These are phyloP conservation scores for Hypoxylon trugodes DNA, from an alignment of 495 filamentous ascomycete genomes.

Conservation along the genomic window DNA sequence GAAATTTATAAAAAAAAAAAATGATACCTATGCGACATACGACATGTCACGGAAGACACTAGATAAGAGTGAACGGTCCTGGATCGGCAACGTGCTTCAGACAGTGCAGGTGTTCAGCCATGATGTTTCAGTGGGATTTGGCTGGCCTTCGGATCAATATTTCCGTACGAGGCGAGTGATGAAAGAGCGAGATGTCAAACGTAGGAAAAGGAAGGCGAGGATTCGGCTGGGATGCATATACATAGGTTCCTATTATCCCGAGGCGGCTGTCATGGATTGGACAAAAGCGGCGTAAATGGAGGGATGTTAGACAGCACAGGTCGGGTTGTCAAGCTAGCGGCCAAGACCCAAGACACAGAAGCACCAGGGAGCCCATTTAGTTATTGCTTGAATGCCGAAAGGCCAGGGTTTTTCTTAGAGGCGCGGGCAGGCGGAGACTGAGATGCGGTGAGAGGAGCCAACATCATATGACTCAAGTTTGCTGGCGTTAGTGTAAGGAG, in stretches of 20 bases:
- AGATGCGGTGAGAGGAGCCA: conserved; percentile 35
- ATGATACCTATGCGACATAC: conserved; percentile 12
- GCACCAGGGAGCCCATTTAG: conserved; percentile 4
- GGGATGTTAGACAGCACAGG: conserved; percentile 4
- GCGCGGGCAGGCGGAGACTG: conserved; percentile 29
- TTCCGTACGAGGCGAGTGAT: conserved; percentile 13
- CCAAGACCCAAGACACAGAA: conserved; percentile 1
- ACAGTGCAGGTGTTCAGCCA: conserved; percentile 24
- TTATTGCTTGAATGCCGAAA: conserved; percentile 23
- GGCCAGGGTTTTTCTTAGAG: conserved; percentile 22
- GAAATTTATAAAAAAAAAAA: background rate
- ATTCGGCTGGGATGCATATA: conserved; percentile 12
- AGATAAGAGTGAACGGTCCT: conserved; percentile 7
- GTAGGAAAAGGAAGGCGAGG: conserved; percentile 16
- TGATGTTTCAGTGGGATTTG: conserved; percentile 32
- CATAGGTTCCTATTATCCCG: conserved; percentile 2
- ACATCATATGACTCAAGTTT: conserved; percentile 37
- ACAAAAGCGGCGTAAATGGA: background rate
- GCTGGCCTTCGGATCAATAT: conserved; percentile 21
- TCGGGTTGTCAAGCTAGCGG: conserved; percentile 1
- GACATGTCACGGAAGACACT: conserved; percentile 23
- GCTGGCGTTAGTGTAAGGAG: conserved; percentile 20
- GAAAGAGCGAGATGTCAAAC: conserved; percentile 2
- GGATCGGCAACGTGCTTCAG: conserved; percentile 27
- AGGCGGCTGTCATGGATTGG: conserved; percentile 19